Evolutionary conservation across 208 protist genomes (phyloP), one percentile per base, ranked within the genome.

Genomic region (Trypanosoma vivax): DNA sequence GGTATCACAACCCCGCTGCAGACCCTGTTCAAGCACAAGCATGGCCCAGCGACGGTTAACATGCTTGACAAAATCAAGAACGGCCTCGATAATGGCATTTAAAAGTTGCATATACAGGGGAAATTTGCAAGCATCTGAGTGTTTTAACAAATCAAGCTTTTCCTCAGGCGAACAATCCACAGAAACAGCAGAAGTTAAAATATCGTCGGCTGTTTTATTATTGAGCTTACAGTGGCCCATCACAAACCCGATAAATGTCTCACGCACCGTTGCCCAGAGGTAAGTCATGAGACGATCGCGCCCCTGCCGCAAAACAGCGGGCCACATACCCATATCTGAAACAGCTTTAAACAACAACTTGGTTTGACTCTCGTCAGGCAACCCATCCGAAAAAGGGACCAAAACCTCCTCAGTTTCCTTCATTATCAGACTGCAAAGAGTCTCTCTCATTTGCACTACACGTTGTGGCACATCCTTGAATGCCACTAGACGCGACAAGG

Each of bases 41-140:
- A 73, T 61, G 45, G 63, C 70, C 81, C 85, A 92, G 13, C 63
- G 51, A 60, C 80, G 79, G 3, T 63, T 51, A 23, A 52, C 65
- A 9, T 73, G 50, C 27, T 60, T 61, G 27, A 88, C 50, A 46
- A 71, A 70, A 28, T 84, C 65, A 13, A 72, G 50, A 29, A 87
- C 59, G 1, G 21, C 38, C 46, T 83, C 72, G 5, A 69, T 40
- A 27, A 87, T 51, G 35, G 69, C 41, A 45, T 58, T 57, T 38
- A 77, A 39, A 33, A 90, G 10, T 41, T 71, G 62, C 37, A 74
- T 59, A 45, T 73, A 90, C 4, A 61, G 10, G 35, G 57, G 31
- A 35, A 68, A 74, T 23, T 50, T 42, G 28, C 63, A 74, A 11
- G 39, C 31, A 25, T 56, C 70, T 13, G 52, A 61, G 37, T 70